These are phyloP conservation scores for Phytophthora citrophthora DNA, from an alignment of 352 stramenopile genomes.

Conservation along the genomic window DNA sequence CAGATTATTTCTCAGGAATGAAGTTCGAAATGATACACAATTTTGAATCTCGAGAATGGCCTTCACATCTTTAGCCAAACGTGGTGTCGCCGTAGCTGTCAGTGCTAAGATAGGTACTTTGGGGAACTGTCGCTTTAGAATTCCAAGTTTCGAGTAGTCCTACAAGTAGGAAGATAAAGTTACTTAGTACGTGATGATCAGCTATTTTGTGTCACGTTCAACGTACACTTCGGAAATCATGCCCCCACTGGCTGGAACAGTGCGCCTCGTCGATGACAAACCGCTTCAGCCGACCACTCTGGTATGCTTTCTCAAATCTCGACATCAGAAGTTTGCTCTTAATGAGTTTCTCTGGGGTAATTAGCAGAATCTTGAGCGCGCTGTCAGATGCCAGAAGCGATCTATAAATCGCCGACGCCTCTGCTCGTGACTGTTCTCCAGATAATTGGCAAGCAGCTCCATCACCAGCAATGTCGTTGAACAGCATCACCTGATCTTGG, in stretches of 20 bases:
- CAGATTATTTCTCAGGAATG: slow-evolving; percentile 92
- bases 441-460: slow-evolving; percentile 57
- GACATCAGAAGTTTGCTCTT: slow-evolving; percentile 90
- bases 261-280: slow-evolving; percentile 96
- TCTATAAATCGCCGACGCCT: slow-evolving; percentile 73
- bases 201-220: background rate
- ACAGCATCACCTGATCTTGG: slow-evolving; percentile 91
- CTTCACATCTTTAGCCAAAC: slow-evolving; percentile 78
- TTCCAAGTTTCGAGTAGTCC: slow-evolving; percentile 94
- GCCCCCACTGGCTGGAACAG: slow-evolving; percentile 85
- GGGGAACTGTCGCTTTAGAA: slow-evolving; percentile 91
- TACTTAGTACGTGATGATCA: background rate
- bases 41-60: slow-evolving; percentile 74
- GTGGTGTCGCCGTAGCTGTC: slow-evolving; percentile 86
- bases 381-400: slow-evolving; percentile 78
- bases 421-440: slow-evolving; percentile 56
- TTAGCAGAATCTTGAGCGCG: slow-evolving; percentile 84
- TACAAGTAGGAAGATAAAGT: slow-evolving; percentile 19
- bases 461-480: slow-evolving; percentile 70
- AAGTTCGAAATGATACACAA: slow-evolving; percentile 89
- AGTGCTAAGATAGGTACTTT: slow-evolving; percentile 91
- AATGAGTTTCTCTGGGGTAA: slow-evolving; percentile 93
- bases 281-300: slow-evolving; percentile 74
- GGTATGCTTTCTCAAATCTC: slow-evolving; percentile 91
- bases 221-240: slow-evolving; percentile 80